Evolutionary conservation across 257 asterid species (phyloP), one percentile per base, ranked within the genome.

Genomic region (Misopates orontium): DNA sequence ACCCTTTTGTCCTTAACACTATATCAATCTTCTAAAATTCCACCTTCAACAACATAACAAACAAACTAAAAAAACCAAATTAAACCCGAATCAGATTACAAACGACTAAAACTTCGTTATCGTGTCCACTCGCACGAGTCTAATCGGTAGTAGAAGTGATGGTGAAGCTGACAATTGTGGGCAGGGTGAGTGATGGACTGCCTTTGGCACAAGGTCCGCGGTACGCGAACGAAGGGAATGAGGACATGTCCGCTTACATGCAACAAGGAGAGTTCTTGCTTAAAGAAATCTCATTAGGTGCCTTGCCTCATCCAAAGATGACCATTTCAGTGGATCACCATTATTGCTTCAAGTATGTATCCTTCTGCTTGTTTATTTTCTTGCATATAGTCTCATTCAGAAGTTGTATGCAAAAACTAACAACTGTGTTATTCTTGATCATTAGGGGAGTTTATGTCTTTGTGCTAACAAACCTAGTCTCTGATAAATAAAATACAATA

Each of bases 231-330:
- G 77, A 82, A 69, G 82, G 74, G 25, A 68, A 74, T 64, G 79
- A 66, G 13, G 52, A 56, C 52, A 59, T 69, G 24, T 18, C 24
- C 16, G 64, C 83, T 73, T 71, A 70, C 78, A 80, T 78, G 85
- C 81, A 74, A 75, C 83, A 79, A 71, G 84, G 75, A 15, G 88
- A 86, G 74, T 82, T 86, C 73, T 71, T 84, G 39, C 85, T 87
- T 16, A 44, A 68, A 51, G 87, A 87, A 77, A 61, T 87, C 66
- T 80, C 89, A 48, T 74, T 74, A 68, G 75, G 70, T 12, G 78
- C 78, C 36, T 73, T 87, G 70, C 77, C 84, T 13, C 69, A 28
- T 69, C 66, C 84, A 32, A 77, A 56, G 17, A 80, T 78, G 80
- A 68, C 80, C 66, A 71, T 87, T 76, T 76, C 69, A 51, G 58